Evolutionary conservation across 1,284 basidiomycete genomes (phyloP), one percentile per base, ranked within the genome.

Genomic region (Coniophora puteana): DNA sequence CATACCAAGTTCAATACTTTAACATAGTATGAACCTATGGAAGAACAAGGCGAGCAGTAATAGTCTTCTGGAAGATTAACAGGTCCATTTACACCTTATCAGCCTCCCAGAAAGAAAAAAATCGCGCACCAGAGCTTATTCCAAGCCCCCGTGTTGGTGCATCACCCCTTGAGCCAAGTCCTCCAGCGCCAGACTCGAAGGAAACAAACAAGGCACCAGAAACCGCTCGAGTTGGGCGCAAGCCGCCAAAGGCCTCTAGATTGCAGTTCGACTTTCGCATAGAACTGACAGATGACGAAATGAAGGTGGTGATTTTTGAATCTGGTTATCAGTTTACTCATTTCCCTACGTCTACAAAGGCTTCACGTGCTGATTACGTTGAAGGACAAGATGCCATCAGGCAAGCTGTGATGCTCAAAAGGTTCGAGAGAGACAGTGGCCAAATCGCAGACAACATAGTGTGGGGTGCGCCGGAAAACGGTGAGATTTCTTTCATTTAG

Each of bases 241-340:
- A 54, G 53, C 73, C 64, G 52, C 36, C 44, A 34, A 74, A 70
- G 55, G 69, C 63, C 44, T 66, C 58, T 16, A 67, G 66, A 36
- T 49, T 72, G 28, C 54, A 74, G 12, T 51, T 89, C 5, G 88
- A 90, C 58, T 60, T 68, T 5, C 71, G 83, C 45, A 89, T 78
- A 5, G 87, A 90, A 54, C 63, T 90, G 21, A 85, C 84, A 3
- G 84, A 89, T 44, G 81, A 85, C 12, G 86, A 89, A 61, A 62
- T 90, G 28, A 84, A 81, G 67, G 86, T 79, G 41, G n/a, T n/a
- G n/a, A n/a, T n/a, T n/a, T n/a, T n/a, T 27, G n/a, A 26, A 10
- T 28, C 33, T 17, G 34, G 13, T 43, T n/a, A 40, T 13, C 18
- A 22, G 14, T n/a, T n/a, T n/a, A n/a, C n/a, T n/a, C n/a, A 52